Percentiles rank a stretch among this genome's conserved stretches.
phyloP scores from a whole-genome alignment of 2,329 filamentous ascomycete species.

The Scytalidium sp. region DNA sequence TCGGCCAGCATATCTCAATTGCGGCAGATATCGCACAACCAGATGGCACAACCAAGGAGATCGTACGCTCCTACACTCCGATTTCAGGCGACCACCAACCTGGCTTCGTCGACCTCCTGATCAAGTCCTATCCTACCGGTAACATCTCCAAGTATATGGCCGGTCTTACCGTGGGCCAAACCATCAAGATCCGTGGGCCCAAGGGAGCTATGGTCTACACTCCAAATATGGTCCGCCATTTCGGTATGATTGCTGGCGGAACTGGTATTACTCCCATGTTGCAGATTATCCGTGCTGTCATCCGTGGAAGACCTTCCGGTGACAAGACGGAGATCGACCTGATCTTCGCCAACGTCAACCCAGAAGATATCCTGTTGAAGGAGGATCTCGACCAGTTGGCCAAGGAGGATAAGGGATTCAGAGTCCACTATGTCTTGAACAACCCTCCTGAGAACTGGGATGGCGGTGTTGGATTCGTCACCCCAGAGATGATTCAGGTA shows the following conservation, averaged over 20 bases:
- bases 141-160: slow-evolving; percentile 97
- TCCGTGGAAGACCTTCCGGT: slow-evolving; percentile 72
- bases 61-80: slow-evolving; percentile 88
- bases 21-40: slow-evolving; percentile 66
- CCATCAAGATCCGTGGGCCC: slow-evolving; percentile 86
- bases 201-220: slow-evolving; percentile 98
- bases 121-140: slow-evolving; percentile 96
- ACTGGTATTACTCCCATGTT: slow-evolving; percentile 99
- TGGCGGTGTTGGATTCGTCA: slow-evolving; percentile 93
- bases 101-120: slow-evolving; percentile 92
- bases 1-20: slow-evolving; percentile 98
- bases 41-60: slow-evolving; percentile 74
- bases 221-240: slow-evolving; percentile 92
- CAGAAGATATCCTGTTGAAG: slow-evolving; percentile 87
- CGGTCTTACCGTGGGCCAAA: slow-evolving; percentile 76
- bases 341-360: slow-evolving; percentile 95
- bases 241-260: slow-evolving; percentile 97
- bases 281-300: slow-evolving; percentile 88
- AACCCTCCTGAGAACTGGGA: slow-evolving; percentile 90
- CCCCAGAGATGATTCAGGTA: slow-evolving; percentile 90
- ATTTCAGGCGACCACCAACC: slow-evolving; percentile 86
- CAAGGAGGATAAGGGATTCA: slow-evolving; percentile 75
- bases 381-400: slow-evolving; percentile 84
- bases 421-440: slow-evolving; percentile 93
- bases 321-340: slow-evolving; percentile 89